Base-by-base conservation (phyloP, 768 basidiomycete genomes). In the Tulasnella sp. region DNA sequence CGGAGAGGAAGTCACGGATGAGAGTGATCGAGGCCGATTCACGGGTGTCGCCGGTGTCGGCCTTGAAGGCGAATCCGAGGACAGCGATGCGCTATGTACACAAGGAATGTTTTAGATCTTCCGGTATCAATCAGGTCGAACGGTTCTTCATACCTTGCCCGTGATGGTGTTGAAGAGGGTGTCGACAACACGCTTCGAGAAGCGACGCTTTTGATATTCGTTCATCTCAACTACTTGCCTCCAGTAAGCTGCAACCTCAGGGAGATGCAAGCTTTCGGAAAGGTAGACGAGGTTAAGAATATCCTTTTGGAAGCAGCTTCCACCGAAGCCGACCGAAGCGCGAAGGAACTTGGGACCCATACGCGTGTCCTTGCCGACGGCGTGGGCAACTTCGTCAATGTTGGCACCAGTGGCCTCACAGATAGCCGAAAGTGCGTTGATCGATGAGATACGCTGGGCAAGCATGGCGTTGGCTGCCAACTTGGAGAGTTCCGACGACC, bases 401-500 rank as follows among this genome's bases (percentile, higher is more conserved):
- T 96, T 98, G 77, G 98, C 98, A 69, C 98, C 98, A 5, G 98
- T 99, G 18, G 95, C 96, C 85, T 99, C 98, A 84, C 98, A 99
- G 83, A 99, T 97, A 70, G 98, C 98, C 55, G 96, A 98, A 39
- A 99, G 91, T 18, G 98, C 95, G 83, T 99, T 99, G 87, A 99
- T 88, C 77, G 96, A 98, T 11, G 97, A 99, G 84, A 99, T 99
- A 80, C 98, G 93, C 85, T 99, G 98, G 10, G 98, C 98, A 79
- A 99, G 92, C 95, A 99, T 96, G 78, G 98, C 98, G 84, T 99
- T 99, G 76, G 98, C 98, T 13, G 98, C 98, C 80, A 99, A 91
- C 88, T 99, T 99, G 80, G 96, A 94, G 37, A 99, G 90, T 85
- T 99, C 98, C 2, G 97, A 98, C 2, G 95, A 96, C 98, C 98